Evolutionary conservation across 1,284 basidiomycete genomes (phyloP).

Genomic region (Boletellus sp.): DNA sequence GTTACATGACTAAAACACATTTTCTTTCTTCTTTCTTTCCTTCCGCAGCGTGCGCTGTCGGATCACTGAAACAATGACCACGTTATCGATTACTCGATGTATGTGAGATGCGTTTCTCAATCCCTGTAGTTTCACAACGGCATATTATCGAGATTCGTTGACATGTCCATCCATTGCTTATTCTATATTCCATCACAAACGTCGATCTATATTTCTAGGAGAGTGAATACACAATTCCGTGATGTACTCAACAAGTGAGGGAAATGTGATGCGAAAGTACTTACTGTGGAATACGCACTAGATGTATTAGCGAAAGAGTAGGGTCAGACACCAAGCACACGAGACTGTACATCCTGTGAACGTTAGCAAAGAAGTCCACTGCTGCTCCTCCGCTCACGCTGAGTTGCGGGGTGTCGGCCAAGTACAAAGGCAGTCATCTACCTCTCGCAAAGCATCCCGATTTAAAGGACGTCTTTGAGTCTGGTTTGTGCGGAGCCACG

Average conservation of each 20-base stretch:
- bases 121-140: too few relatives aligned
- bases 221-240: too few relatives aligned
- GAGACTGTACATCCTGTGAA: neutral
- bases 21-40: neutral
- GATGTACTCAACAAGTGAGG: neutral
- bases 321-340: constrained; percentile 2
- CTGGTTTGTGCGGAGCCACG: constrained; percentile 81
- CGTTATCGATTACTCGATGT: neutral
- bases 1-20: constrained; percentile 22
- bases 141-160: neutral
- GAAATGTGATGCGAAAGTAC: neutral
- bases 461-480: constrained; percentile 76
- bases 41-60: neutral
- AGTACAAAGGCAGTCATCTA: too few relatives aligned
- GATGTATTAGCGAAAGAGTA: neutral
- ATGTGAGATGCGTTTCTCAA: neutral
- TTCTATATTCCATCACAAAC: too few relatives aligned
- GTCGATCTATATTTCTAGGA: too few relatives aligned
- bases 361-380: neutral
- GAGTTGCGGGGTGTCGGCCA: neutral
- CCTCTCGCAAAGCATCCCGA: neutral
- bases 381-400: neutral
- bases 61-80: constrained; percentile 1
- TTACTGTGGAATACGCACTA: too few relatives aligned
- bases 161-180: too few relatives aligned